Evolutionary conservation across 2,329 filamentous ascomycete genomes (phyloP), one percentile per base, ranked within the genome.

Genomic region (Nemania sp.): DNA sequence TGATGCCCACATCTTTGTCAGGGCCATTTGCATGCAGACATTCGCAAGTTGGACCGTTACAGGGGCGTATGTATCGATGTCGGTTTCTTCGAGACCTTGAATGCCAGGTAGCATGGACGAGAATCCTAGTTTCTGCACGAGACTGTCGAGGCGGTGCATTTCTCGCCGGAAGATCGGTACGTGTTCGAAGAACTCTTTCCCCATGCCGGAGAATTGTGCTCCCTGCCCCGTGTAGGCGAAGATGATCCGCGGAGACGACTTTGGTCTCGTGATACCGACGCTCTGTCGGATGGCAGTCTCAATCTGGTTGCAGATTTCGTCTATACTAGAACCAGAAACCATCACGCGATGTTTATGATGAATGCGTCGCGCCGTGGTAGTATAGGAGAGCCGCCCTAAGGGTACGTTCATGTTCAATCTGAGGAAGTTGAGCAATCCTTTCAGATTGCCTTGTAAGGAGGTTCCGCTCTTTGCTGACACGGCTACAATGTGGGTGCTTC

Each of bases 1-100:
- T 0, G 75, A 77, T 5, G 57, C 66, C 80, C 80, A 84, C 2
- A 81, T 68, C 15, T 72, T 70, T 2, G 74, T 74, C 5, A 83
- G 69, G 1, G 80, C 79, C 66, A 81, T 81, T 66, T 84, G 73
- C 30, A 80, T 70, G 54, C 73, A 76, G 26, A 71, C 70, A 19
- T 78, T 68, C 2, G 73, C 76, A 3, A 83, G 72, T 65, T 83
- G 80, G 11, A 44, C 24, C 7, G 24, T 7, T 3, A 40, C 6
- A 6, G 3, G 1, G 23, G 19, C 2, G 23, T 26, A 23, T 3
- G 3, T 9, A 28, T 19, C n/a, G 3, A 19, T 17, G 14, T 8
- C 7, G 22, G 33, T 22, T 8, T 12, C 15, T 14, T 4, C 24
- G n/a, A n/a, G n/a, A n/a, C 37, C 37, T 14, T 40, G 20, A 6